Evolutionary conservation across 352 stramenopile genomes (phyloP).

Genomic region (Phytophthora chlamydospora): DNA sequence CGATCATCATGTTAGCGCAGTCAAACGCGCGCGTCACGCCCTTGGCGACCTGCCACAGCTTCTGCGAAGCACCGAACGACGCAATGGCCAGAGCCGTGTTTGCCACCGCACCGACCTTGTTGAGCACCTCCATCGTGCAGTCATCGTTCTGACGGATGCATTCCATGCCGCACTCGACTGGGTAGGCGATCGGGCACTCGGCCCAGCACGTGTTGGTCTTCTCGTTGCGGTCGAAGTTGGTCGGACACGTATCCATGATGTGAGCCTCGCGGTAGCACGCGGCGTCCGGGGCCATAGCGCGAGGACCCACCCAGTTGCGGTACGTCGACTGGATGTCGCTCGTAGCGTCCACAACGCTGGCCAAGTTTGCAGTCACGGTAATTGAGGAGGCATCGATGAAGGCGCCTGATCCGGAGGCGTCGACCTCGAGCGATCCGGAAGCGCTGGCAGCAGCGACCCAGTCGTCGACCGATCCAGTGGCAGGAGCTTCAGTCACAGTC

Average conservation of each 20-base stretch:
- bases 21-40: constrained; percentile 37
- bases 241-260: constrained; percentile 30
- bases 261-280: constrained; percentile 46
- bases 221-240: constrained; percentile 42
- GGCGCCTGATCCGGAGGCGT: constrained; percentile 13
- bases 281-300: constrained; percentile 13
- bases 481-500: not conserved
- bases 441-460: constrained; percentile 1
- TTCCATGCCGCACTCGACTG: constrained; percentile 57
- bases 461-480: constrained; percentile 16
- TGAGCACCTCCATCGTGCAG: constrained; percentile 37
- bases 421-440: constrained; percentile 8
- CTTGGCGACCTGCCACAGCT: constrained; percentile 33
- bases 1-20: constrained; percentile 46
- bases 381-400: constrained; percentile 21
- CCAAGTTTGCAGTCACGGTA: constrained; percentile 16
- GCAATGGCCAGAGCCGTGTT: constrained; percentile 33
- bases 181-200: constrained; percentile 54
- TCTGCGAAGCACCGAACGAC: constrained; percentile 31
- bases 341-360: constrained; percentile 10
- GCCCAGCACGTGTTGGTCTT: constrained; percentile 46
- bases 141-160: constrained; percentile 58
- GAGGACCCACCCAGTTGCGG: constrained; percentile 42
- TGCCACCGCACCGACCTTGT: constrained; percentile 34
- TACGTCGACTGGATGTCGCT: constrained; percentile 28